Evolutionary conservation across 2,329 filamentous ascomycete genomes (phyloP), one percentile per base, ranked within the genome.

Genomic region (Xylaria sp.): DNA sequence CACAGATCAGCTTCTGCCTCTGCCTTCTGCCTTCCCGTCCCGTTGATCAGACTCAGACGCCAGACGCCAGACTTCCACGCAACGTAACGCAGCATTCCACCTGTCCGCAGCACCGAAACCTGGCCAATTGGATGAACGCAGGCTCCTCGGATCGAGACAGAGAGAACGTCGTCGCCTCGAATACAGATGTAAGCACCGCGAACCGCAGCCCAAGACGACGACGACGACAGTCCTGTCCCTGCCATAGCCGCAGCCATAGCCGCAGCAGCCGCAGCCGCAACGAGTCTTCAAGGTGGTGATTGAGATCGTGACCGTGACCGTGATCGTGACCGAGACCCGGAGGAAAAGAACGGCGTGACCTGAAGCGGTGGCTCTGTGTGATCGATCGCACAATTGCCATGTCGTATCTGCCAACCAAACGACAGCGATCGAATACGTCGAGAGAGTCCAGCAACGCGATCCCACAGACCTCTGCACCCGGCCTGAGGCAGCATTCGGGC

Each of bases 381-480:
- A 59, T 61, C 63, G 56, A 59, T 60, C 61, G 57, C 60, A 58
- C 62, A 59, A 66, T 56, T 69, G 68, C 68, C 66, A 70, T 71
- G 70, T 70, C 68, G 66, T 72, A 69, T 68, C 67, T 66, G 68
- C 67, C 69, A 63, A 60, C 68, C 48, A 72, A 72, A 66, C 68
- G 70, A 68, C 69, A 71, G 65, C 68, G 70, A 69, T 72, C 70
- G 58, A 68, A 71, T 59, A 72, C 70, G 58, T 72, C 70, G 60
- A 66, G 67, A 67, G 70, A 73, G 54, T 68, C 69, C 44, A 65
- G 63, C 66, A 71, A 70, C 65, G 59, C 58, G 57, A 68, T 67
- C 62, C 70, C 71, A 52, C 71, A 71, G 60, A 73, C 71, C 49
- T 59, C 65, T 42, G 67, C 71, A 61, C 71, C 71, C 54, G 69